Conservation (phyloP, 768 basidiomycete species). For the Phaeotremella fagi region DNA sequence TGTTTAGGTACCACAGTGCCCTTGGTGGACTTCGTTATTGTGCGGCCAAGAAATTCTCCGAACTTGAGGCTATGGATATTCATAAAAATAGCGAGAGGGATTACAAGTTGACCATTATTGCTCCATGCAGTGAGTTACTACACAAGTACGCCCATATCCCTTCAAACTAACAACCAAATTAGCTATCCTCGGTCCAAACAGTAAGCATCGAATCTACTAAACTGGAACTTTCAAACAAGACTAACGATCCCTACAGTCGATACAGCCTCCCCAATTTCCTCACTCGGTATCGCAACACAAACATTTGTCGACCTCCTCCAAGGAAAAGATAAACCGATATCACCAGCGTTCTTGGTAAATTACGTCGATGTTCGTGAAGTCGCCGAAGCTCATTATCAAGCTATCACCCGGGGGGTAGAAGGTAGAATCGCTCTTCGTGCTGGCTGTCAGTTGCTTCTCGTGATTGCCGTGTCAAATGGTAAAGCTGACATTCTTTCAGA, state of each 20-base stretch:
- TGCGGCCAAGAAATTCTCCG: slow-evolving; percentile 37
- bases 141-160: not conserved
- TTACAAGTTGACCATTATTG: slow-evolving; percentile 25
- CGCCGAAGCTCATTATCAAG: slow-evolving; percentile 33
- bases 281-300: slow-evolving; percentile 1
- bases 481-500: not conserved
- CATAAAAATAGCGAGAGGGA: slow-evolving; percentile 16
- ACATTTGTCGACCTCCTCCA: slow-evolving; percentile 5
- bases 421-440: slow-evolving; percentile 27
- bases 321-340: slow-evolving; percentile 11
- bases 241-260: not conserved
- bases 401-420: slow-evolving; percentile 14
- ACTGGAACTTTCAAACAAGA: no score
- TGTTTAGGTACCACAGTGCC: not conserved
- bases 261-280: not conserved
- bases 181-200: not conserved
- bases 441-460: slow-evolving; percentile 16
- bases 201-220: not conserved
- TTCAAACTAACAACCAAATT: no score
- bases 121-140: slow-evolving; percentile 7
- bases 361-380: slow-evolving; percentile 28
- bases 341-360: slow-evolving; percentile 11
- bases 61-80: slow-evolving; percentile 32
- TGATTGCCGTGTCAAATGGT: not conserved
- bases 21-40: slow-evolving; percentile 11